These are phyloP conservation scores for Afroboletus lepidellus DNA, from an alignment of 1,284 basidiomycete species.

Conservation along the genomic window DNA sequence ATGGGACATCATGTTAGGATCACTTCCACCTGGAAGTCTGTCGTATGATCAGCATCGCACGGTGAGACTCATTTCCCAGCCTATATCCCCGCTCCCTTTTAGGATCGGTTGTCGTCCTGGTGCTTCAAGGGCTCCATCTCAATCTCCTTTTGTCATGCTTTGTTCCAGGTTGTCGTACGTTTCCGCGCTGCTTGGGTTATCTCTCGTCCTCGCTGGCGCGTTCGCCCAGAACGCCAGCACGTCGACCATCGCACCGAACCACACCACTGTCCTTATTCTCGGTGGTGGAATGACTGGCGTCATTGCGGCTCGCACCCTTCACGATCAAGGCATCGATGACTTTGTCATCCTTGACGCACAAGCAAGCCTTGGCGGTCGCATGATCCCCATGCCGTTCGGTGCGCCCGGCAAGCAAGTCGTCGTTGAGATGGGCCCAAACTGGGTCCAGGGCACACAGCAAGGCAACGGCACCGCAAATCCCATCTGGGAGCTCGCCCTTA, in stretches of 20 bases:
- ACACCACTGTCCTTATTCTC: conserved; percentile 47
- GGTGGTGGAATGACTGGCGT: conserved; percentile 69
- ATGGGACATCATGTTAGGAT: background rate
- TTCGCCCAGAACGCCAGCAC: conserved; percentile 10
- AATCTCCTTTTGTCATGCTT: background rate
- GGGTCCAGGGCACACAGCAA: conserved; percentile 66
- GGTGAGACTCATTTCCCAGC: background rate
- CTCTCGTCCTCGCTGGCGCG: background rate
- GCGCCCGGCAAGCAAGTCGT: conserved; percentile 37
- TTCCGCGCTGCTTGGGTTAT: conserved; percentile 6
- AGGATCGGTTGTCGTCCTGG: background rate
- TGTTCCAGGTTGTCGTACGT: conserved; percentile 7
- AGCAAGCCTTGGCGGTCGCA: conserved; percentile 58
- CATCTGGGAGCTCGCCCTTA: conserved; percentile 57
- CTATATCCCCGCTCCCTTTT: background rate
- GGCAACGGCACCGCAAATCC: conserved; percentile 56
- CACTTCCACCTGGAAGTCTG: background rate
- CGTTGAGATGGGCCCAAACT: conserved; percentile 67
- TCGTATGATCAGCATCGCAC: background rate
- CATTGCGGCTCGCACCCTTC: conserved; percentile 61
- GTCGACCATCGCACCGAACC: conserved; percentile 4
- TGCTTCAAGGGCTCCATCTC: background rate
- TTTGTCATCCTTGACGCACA: conserved; percentile 64
- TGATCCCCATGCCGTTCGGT: conserved; percentile 49
- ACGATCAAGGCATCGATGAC: conserved; percentile 54